These are phyloP conservation scores for Globisporangium echinulatum DNA, from an alignment of 352 stramenopile genomes.

Conservation along the genomic window DNA sequence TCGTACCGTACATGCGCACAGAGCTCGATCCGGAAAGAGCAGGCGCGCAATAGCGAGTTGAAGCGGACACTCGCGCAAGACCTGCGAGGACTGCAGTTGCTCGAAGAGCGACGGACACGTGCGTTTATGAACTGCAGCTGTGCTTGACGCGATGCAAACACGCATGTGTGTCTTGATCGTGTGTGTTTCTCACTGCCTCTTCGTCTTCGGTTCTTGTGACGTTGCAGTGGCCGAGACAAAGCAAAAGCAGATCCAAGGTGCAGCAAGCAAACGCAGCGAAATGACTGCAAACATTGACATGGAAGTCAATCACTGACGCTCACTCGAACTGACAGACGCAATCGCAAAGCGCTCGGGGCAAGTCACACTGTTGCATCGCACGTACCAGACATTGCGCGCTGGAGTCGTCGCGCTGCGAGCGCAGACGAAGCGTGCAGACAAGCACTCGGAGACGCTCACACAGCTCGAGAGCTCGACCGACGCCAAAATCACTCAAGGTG, in stretches of 20 bases:
- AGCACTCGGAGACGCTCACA: constrained; percentile 17
- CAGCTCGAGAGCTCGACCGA: constrained; percentile 11
- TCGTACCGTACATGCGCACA: constrained; percentile 7
- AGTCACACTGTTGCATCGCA: constrained; percentile 19
- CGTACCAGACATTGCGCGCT: constrained; percentile 24
- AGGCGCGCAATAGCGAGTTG: constrained; percentile 28
- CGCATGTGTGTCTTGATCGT: too few relatives aligned
- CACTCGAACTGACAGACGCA: constrained; percentile 17
- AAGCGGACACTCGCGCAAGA: constrained; percentile 20
- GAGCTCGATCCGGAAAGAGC: constrained; percentile 37
- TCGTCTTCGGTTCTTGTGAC: not conserved
- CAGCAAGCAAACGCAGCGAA: too few relatives aligned
- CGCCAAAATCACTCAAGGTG: constrained; percentile 17
- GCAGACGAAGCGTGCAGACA: constrained; percentile 21
- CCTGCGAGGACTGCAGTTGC: constrained; percentile 20
- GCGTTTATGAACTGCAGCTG: not conserved
- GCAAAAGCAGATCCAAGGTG: constrained; percentile 34
- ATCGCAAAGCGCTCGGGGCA: constrained; percentile 26
- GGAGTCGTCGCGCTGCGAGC: constrained; percentile 26
- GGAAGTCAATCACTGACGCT: too few relatives aligned
- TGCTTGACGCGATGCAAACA: too few relatives aligned
- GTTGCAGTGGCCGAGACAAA: constrained; percentile 35
- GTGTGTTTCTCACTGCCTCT: too few relatives aligned
- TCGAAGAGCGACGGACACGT: constrained; percentile 48
- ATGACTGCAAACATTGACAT: too few relatives aligned